phyloP scores from a whole-genome alignment of 345 rosid species.

The Syzygium grande region DNA sequence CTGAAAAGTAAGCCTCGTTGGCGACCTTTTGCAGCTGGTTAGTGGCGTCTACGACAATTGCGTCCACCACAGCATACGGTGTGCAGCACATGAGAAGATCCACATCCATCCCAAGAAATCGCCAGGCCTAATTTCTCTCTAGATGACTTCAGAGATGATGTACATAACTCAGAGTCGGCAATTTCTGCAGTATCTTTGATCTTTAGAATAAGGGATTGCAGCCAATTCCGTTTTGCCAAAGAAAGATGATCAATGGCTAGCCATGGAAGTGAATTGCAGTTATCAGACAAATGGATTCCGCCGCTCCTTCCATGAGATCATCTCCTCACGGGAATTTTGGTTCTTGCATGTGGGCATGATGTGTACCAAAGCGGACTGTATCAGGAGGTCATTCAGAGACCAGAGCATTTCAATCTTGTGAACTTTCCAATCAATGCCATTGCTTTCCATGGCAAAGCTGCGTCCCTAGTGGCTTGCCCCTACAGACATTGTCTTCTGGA shows the following conservation, averaged over 20 bases:
- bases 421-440: not conserved
- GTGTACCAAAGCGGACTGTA: not conserved
- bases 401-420: not conserved
- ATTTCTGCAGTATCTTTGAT: not conserved
- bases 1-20: not conserved
- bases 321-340: not conserved
- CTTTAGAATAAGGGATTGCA: not conserved
- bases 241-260: not conserved
- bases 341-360: not conserved
- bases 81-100: slow-evolving; percentile 53
- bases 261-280: not conserved
- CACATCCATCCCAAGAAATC: slow-evolving; percentile 21
- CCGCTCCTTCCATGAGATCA: not conserved
- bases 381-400: not conserved
- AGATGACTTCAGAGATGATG: not conserved
- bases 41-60: slow-evolving; percentile 73
- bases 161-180: not conserved
- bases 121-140: slow-evolving; percentile 1
- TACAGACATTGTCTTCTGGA: not conserved
- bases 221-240: not conserved
- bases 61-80: slow-evolving; percentile 78
- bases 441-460: not conserved
- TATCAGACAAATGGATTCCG: not conserved
- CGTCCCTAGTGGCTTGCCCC: not conserved
- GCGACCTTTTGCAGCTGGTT: slow-evolving; percentile 47